A percentile compares a stretch with the other conserved stretches of the same genome.
Conservation (phyloP, 805 yeast species). For the Monosporozyma aerobia region DNA sequence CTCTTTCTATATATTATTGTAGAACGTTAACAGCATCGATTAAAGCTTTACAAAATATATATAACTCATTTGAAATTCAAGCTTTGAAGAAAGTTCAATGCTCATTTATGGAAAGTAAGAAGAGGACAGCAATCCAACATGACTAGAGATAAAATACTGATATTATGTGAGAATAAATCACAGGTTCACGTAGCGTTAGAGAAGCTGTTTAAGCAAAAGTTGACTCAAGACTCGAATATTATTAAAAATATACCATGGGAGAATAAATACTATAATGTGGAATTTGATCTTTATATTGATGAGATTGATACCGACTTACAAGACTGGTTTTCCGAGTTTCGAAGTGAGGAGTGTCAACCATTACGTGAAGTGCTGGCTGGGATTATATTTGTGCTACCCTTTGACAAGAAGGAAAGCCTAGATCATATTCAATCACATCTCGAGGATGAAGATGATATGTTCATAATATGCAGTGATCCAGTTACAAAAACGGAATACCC, state of each 20-base stretch:
- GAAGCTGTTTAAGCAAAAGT: background rate
- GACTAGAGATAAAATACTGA: conserved; percentile 1
- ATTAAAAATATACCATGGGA: conserved; percentile 11
- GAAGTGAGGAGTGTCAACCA: conserved; percentile 30
- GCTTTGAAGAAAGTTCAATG: no score
- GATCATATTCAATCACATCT: conserved; percentile 7
- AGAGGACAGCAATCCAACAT: background rate
- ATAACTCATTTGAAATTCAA: background rate
- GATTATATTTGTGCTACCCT: conserved; percentile 30
- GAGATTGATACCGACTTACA: conserved; percentile 4
- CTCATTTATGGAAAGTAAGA: no score
- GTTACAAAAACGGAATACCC: background rate
- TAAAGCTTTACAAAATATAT: background rate
- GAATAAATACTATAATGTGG: conserved; percentile 28
- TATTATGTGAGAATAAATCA: background rate
- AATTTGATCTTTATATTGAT: conserved; percentile 27
- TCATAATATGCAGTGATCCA: conserved; percentile 1
- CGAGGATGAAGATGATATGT: conserved; percentile 1
- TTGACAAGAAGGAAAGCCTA: background rate
- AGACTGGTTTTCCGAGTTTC: conserved; percentile 36
- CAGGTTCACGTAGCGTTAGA: background rate
- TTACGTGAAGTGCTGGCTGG: conserved; percentile 40
- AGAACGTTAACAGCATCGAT: no score
- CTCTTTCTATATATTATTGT: no score
- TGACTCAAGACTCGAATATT: background rate